Evolutionary conservation across 2,329 filamentous ascomycete genomes (phyloP), one percentile per base, ranked within the genome.

Genomic region (Anthostomella pinea): DNA sequence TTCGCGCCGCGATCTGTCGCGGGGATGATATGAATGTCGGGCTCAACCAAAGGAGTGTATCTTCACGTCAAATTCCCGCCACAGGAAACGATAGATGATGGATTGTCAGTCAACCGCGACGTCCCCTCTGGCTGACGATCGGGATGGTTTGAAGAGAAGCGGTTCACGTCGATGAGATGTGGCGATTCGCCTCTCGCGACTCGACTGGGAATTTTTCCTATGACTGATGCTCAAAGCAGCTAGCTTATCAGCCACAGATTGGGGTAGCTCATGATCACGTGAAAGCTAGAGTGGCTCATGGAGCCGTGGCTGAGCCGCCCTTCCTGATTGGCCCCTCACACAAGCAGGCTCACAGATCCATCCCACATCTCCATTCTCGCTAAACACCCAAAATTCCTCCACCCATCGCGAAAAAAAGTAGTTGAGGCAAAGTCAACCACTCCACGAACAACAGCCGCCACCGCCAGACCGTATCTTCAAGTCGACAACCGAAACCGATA

Each of bases 1-100:
- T 54, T 49, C 57, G 56, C 57, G 53, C 54, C 58, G 57, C 58
- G 56, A 54, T 51, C 44, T 48, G 44, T 51, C 56, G 56, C 57
- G 56, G 42, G 38, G 38, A 51, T 43, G 22, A 31, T 43, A 35
- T 26, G 38, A 31, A 44, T 31, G 38, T 37, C 39, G 36, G 33
- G 45, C 51, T 41, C 53, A 55, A 42, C 40, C 43, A 38, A 33
- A 33, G 18, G 31, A 25, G 34, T 26, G 13, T 31, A 15, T 45
- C 17, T 18, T 17, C 16, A 35, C 23, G 17, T n/a, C n/a, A 11
- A 30, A 11, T 19, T 34, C 34, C 20, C 22, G 35, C 35, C 33
- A 30, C 24, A 30, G 9, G 36, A 39, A 35, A 25, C 23, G 25
- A 19, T 25, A 35, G 30, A 39, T 34, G 30, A 45, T 41, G 39